Conservation (phyloP, 208 protist species). For the Herpetomonas samuelpessoai region DNA sequence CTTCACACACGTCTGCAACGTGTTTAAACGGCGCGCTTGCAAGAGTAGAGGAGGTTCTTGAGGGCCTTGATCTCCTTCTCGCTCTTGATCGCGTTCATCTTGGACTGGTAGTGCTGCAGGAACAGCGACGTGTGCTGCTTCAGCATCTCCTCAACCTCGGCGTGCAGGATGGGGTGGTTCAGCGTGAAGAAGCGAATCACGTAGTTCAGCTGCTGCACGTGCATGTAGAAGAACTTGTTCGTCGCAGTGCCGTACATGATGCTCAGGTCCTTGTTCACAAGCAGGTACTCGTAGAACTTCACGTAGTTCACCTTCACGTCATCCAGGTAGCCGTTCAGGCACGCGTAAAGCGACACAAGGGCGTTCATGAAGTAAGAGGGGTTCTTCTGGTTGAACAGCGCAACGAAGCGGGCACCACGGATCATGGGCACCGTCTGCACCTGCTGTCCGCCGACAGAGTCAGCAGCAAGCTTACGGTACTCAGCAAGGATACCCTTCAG, state of each 20-base stretch:
- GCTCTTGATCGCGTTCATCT: slow-evolving; percentile 86
- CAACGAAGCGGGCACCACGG: slow-evolving; percentile 75
- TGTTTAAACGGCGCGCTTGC: slow-evolving; percentile 83
- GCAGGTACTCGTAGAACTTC: slow-evolving; percentile 89
- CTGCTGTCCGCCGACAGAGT: slow-evolving; percentile 70
- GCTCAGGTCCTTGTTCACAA: slow-evolving; percentile 82
- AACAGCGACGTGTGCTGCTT: slow-evolving; percentile 84
- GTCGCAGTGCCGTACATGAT: slow-evolving; percentile 81
- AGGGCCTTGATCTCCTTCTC: slow-evolving; percentile 87
- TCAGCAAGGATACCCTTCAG: slow-evolving; percentile 93
- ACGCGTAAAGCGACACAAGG: slow-evolving; percentile 78
- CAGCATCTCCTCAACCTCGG: slow-evolving; percentile 79
- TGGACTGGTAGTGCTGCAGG: slow-evolving; percentile 85
- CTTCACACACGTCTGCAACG: no score
- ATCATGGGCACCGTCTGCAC: slow-evolving; percentile 82
- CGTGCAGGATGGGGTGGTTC: slow-evolving; percentile 69
- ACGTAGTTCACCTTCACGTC: slow-evolving; percentile 86
- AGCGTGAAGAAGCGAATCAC: slow-evolving; percentile 82
- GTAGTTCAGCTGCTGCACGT: slow-evolving; percentile 78
- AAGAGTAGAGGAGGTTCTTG: slow-evolving; percentile 88
- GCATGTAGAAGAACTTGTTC: slow-evolving; percentile 92
- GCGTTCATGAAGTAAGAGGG: slow-evolving; percentile 84
- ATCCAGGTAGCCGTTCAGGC: slow-evolving; percentile 81
- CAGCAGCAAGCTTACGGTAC: slow-evolving; percentile 92
- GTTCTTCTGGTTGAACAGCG: slow-evolving; percentile 87